phyloP scores from a whole-genome alignment of 305 asterid genomes.

The Fraxinus greggii region DNA sequence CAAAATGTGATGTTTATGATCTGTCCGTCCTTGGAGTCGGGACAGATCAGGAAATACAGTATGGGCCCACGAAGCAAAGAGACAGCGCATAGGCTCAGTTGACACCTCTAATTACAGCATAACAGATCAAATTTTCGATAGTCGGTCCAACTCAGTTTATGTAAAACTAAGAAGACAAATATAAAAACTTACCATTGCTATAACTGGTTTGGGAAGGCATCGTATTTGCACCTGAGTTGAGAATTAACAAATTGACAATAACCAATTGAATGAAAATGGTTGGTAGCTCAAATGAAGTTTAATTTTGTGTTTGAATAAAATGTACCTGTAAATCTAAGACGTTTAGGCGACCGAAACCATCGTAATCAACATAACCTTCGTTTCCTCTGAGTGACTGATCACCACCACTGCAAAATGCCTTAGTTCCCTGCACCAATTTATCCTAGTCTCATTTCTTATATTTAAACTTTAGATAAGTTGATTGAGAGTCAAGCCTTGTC shows the following conservation, averaged over 20 bases:
- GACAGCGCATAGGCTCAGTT: no score
- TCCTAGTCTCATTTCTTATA: no score
- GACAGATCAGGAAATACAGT: no score
- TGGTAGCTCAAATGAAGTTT: neutral
- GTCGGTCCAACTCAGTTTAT: neutral
- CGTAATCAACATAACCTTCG: conserved; percentile 78
- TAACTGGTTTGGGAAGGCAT: conserved; percentile 86
- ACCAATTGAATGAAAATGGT: neutral
- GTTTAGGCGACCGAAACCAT: conserved; percentile 74
- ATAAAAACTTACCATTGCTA: conserved; percentile 63
- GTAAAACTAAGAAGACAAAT: neutral
- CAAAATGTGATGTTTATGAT: neutral
- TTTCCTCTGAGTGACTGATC: conserved; percentile 81
- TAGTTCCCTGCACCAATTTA: conserved; percentile 52
- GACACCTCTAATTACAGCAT: no score
- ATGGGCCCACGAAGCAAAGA: neutral
- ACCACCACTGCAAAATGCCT: conserved; percentile 95
- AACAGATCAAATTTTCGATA: no score
- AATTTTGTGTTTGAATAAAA: neutral
- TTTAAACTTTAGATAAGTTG: no score
- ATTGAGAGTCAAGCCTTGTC: no score
- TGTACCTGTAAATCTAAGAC: conserved; percentile 80
- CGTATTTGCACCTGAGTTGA: conserved; percentile 75
- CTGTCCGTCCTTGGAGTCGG: neutral
- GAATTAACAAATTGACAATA: neutral